Percentiles rank a stretch among this genome's conserved stretches.
Conservation (phyloP, 2,329 filamentous ascomycete genomes). For the Curvularia hawaiiensis region DNA sequence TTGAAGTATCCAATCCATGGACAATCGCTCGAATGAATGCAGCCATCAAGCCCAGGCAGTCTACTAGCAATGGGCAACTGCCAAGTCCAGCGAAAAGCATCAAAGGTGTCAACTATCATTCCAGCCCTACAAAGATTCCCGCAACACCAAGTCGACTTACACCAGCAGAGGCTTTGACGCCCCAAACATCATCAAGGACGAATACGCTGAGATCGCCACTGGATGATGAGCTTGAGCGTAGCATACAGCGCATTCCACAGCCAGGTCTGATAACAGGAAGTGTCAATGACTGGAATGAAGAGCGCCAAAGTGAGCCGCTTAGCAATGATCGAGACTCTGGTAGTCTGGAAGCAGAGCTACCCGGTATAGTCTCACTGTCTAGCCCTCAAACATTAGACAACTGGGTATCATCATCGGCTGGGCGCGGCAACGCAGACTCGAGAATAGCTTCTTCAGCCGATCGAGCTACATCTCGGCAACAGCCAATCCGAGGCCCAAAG, state of each 20-base stretch:
- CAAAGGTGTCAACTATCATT: background rate
- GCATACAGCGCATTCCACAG: constrained; percentile 11
- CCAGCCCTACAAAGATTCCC: constrained; percentile 16
- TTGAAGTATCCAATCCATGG: constrained; percentile 55
- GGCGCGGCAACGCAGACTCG: background rate
- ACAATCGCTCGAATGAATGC: constrained; percentile 56
- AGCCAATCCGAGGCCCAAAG: constrained; percentile 16
- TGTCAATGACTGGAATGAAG: background rate
- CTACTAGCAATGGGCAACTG: constrained; percentile 24
- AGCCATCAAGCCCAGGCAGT: constrained; percentile 23
- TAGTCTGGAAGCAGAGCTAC: background rate
- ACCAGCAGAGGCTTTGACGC: constrained; percentile 21
- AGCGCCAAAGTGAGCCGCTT: background rate
- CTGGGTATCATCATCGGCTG: background rate
- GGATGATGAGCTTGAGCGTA: constrained; percentile 16
- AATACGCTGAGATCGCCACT: constrained; percentile 1
- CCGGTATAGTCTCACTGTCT: background rate
- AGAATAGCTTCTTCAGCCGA: background rate
- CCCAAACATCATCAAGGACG: constrained; percentile 19
- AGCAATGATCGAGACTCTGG: background rate
- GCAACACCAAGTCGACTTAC: constrained; percentile 3
- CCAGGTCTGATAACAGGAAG: background rate
- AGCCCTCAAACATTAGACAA: background rate
- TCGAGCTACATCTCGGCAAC: constrained; percentile 11
- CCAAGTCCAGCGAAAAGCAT: constrained; percentile 34